phyloP scores from a whole-genome alignment of 2,329 filamentous ascomycete species.

The Aspergillus sergii region DNA sequence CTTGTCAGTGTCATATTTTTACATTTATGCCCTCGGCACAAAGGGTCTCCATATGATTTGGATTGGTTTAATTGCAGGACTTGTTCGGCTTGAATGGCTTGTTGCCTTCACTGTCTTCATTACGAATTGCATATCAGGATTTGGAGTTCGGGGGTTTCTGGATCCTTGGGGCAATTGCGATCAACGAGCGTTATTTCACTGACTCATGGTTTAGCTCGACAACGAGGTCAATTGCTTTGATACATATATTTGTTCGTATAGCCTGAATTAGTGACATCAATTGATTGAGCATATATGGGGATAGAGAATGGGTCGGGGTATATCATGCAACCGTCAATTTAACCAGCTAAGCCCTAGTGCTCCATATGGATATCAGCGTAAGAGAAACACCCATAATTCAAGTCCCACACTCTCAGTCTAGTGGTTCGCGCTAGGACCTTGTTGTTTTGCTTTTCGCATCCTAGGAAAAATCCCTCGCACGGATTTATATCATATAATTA shows the following conservation, averaged over 20 bases:
- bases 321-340: not conserved
- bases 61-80: not conserved
- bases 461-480: not conserved
- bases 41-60: not conserved
- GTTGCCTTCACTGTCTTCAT: not conserved
- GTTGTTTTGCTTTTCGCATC: not conserved
- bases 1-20: not conserved
- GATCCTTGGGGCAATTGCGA: not conserved
- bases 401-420: not conserved
- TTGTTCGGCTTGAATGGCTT: not conserved
- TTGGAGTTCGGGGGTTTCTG: not conserved
- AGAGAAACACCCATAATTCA: not conserved
- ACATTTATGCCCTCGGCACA: not conserved
- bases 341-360: not conserved
- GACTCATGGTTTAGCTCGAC: not conserved
- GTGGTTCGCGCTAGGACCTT: constrained; percentile 3
- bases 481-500: not conserved
- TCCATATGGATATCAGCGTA: not conserved
- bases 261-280: not conserved
- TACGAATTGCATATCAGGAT: not conserved
- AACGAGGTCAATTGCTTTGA: not conserved
- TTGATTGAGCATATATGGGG: not conserved
- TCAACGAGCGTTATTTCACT: not conserved
- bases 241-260: not conserved
- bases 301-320: not conserved